Conservation (phyloP, 2,329 filamentous ascomycete genomes). For the Aspergillus brunneoviolaceus region DNA sequence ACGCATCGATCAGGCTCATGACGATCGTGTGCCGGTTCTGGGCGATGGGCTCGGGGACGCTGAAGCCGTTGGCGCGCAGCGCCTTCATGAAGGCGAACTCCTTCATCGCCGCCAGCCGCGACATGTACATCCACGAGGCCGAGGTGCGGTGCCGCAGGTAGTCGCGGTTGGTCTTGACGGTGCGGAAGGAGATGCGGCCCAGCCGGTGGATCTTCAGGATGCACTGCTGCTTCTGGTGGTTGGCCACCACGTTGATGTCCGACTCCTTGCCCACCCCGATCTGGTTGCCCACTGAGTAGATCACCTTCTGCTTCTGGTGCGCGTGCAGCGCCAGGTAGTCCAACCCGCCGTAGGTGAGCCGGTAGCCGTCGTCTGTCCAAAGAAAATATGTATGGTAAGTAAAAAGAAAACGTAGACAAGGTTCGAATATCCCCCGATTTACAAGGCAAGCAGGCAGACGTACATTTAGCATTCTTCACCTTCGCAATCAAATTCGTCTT, state of each 20-base stretch:
- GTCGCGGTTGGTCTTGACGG: conserved; percentile 92
- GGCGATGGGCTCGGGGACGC: conserved; percentile 81
- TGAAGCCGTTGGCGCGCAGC: conserved; percentile 77
- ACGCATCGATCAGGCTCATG: conserved; percentile 91
- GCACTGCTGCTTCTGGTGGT: conserved; percentile 70
- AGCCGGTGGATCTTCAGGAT: conserved; percentile 96
- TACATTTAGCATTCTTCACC: conserved; percentile 88
- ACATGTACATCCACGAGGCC: conserved; percentile 98
- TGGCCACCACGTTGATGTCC: conserved; percentile 91
- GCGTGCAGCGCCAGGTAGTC: conserved; percentile 97
- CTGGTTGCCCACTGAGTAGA: conserved; percentile 92
- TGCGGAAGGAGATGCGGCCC: conserved; percentile 93
- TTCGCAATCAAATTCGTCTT: conserved; percentile 89
- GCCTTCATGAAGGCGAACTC: conserved; percentile 94
- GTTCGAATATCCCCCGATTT: neutral
- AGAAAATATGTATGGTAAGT: too few relatives aligned
- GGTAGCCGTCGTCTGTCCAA: conserved; percentile 77
- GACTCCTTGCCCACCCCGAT: conserved; percentile 97
- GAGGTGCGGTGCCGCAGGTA: conserved; percentile 80
- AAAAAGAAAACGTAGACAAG: conserved; percentile 8
- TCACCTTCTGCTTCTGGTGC: conserved; percentile 72
- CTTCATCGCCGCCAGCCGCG: conserved; percentile 84
- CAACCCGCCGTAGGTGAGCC: conserved; percentile 91
- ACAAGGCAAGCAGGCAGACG: neutral
- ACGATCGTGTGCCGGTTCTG: conserved; percentile 95